phyloP scores from a whole-genome alignment of 106 monocot species.

The Agapanthus africanus region DNA sequence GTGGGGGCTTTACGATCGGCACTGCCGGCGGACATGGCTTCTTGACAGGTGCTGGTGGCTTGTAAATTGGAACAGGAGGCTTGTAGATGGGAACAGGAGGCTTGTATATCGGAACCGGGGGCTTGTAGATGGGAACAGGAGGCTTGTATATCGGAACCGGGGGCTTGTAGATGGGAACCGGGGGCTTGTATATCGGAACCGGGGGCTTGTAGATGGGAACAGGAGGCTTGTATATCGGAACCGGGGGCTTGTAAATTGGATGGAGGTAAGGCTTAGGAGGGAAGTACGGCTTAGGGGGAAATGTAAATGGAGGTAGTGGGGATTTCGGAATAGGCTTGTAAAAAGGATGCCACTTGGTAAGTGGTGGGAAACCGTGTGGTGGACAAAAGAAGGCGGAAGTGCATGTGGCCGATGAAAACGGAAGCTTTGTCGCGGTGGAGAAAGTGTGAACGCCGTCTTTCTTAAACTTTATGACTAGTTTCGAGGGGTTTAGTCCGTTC shows the following conservation, averaged over 20 bases:
- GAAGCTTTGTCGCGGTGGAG: not conserved
- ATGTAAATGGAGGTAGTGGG: not conserved
- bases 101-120: too few species aligned
- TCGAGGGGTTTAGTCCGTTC: not conserved
- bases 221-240: too few species aligned
- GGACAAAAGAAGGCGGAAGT: slow-evolving; percentile 4
- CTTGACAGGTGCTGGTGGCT: not conserved
- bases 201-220: too few species aligned
- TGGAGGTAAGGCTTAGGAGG: not conserved
- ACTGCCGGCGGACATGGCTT: not conserved
- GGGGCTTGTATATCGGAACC: too few species aligned
- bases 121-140: too few species aligned
- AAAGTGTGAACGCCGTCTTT: slow-evolving; percentile 5
- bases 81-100: too few species aligned
- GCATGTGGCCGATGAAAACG: not conserved
- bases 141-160: too few species aligned
- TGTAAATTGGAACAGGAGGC: too few species aligned
- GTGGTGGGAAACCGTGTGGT: not conserved
- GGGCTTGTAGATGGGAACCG: too few species aligned
- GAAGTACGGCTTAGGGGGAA: slow-evolving; percentile 1
- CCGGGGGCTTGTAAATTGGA: not conserved
- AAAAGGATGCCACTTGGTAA: not conserved
- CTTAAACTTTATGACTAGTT: slow-evolving; percentile 5
- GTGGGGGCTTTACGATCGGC: not conserved
- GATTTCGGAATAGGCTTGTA: slow-evolving; percentile 1